Base-by-base conservation (phyloP, 2,329 filamentous ascomycete genomes). In the Trichoderma sp. region DNA sequence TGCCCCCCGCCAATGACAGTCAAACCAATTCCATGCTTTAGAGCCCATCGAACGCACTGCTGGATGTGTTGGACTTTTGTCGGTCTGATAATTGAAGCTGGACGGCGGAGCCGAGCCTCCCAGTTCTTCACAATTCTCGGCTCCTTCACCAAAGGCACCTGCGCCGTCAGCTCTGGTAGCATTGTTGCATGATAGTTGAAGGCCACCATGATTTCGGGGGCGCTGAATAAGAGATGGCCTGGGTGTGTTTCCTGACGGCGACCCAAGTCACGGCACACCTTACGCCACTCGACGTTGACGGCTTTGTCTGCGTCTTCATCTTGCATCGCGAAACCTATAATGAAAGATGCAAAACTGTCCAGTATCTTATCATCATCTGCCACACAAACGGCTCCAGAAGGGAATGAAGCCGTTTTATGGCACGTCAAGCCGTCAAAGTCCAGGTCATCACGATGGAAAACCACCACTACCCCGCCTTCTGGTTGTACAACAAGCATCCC, bases 1-100 rank as follows among this genome's bases (percentile, higher is more conserved):
- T 90, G 87, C 15, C 88, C 80, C 0, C 88, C 87, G 7, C 86
- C 83, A 19, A 90, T 15, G 29, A 89, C 75, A 0, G 83, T 85
- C 61, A 89, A 74, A 48, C 81, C 72, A 1, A 80, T 29, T 0
- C 67, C 66, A 64, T 86, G 77, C 70, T 83, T 74, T 10, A 85
- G 39, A 71, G 87, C 86, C 87, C 86, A 90, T 72, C 48, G 73
- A 61, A 89, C 82, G 70, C 87, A 89, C 4, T 79, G 56, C 71
- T 87, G 86, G 48, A 90, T 72, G 0, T 89, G 81, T 42, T 17
- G 37, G 27, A 86, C 56, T 2, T 81, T 72, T 64, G 74, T 82
- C 10, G 87, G 87, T 68, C 75, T 77, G 13, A 84, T 39, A 34
- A 85, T 76, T 0, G 78, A 70, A 7, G 85, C 81, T 0, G 84